phyloP scores from a whole-genome alignment of 768 basidiomycete genomes.

The Imleria badia region DNA sequence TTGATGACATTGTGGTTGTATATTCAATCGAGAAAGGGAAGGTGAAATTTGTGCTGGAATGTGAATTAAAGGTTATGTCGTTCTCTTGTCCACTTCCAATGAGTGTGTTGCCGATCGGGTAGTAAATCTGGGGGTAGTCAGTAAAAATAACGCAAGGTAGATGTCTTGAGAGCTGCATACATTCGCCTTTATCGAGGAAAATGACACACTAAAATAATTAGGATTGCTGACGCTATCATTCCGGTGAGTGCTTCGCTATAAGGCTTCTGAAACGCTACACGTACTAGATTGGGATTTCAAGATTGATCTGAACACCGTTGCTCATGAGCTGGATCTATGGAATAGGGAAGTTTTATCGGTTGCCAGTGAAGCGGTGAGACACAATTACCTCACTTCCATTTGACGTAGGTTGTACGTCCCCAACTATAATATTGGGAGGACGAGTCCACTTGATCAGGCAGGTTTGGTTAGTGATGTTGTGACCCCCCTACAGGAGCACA shows the following conservation, averaged over 20 bases:
- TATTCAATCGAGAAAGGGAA: slow-evolving; percentile 77
- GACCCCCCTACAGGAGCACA: neutral
- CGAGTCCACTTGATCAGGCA: slow-evolving; percentile 60
- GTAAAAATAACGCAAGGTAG: neutral
- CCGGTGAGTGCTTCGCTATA: slow-evolving; percentile 1
- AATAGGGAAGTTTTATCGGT: slow-evolving; percentile 17
- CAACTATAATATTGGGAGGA: slow-evolving; percentile 67
- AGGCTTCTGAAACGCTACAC: slow-evolving; percentile 21
- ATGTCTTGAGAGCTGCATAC: slow-evolving; percentile 34
- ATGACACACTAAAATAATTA: slow-evolving; percentile 71
- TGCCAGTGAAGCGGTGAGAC: neutral
- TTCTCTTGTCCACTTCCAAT: slow-evolving; percentile 61
- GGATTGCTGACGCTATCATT: slow-evolving; percentile 69
- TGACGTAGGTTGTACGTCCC: slow-evolving; percentile 41
- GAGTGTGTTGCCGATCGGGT: slow-evolving; percentile 70
- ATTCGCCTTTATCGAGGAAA: slow-evolving; percentile 63
- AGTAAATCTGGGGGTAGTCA: slow-evolving; percentile 52
- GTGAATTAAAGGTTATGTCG: slow-evolving; percentile 47
- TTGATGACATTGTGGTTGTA: slow-evolving; percentile 52
- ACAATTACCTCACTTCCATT: slow-evolving; percentile 46
- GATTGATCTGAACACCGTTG: slow-evolving; percentile 53
- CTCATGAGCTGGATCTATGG: slow-evolving; percentile 38
- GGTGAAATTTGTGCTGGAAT: slow-evolving; percentile 61
- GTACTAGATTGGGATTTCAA: slow-evolving; percentile 68
- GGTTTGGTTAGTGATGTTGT: neutral